A percentile compares a stretch with the other conserved stretches of the same genome.
Evolutionary conservation across 148 eudicot genomes (phyloP).

Genomic region (Fagopyrum esculentum): DNA sequence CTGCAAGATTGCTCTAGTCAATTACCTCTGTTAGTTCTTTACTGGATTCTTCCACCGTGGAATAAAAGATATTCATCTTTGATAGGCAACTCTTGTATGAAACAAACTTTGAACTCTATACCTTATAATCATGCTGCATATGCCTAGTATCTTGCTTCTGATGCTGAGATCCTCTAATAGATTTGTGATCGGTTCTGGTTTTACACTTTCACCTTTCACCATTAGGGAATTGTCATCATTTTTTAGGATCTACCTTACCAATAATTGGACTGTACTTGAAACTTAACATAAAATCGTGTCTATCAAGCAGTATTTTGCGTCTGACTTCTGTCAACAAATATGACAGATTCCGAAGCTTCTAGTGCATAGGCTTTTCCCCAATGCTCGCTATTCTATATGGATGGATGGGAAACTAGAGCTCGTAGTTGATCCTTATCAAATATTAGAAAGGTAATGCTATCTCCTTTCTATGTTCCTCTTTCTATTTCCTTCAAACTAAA

Average conservation of each 20-base stretch:
- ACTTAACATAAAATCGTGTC: neutral
- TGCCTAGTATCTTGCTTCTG: too few species aligned
- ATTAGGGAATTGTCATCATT: too few species aligned
- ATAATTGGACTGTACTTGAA: neutral
- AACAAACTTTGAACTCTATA: too few species aligned
- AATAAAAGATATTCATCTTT: neutral
- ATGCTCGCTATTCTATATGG: constrained; percentile 17
- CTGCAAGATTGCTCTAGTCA: neutral
- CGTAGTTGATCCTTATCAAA: constrained; percentile 11
- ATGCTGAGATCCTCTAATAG: too few species aligned
- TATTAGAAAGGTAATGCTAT: constrained; percentile 9
- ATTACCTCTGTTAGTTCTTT: neutral
- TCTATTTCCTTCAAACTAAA: neutral
- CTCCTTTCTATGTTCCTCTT: neutral
- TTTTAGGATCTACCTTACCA: too few species aligned
- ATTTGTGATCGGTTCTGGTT: too few species aligned
- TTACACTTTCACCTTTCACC: too few species aligned
- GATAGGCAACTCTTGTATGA: too few species aligned
- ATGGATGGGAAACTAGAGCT: constrained; percentile 16
- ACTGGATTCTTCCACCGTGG: too few species aligned
- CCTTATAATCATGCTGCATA: too few species aligned
- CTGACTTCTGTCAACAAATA: neutral
- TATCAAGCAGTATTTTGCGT: neutral
- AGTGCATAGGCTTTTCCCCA: constrained; percentile 84
- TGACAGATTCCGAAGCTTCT: constrained; percentile 88